Base-by-base conservation (phyloP, 1,139 yeast genomes). In the Spencermartinsiella ligniputridi region DNA sequence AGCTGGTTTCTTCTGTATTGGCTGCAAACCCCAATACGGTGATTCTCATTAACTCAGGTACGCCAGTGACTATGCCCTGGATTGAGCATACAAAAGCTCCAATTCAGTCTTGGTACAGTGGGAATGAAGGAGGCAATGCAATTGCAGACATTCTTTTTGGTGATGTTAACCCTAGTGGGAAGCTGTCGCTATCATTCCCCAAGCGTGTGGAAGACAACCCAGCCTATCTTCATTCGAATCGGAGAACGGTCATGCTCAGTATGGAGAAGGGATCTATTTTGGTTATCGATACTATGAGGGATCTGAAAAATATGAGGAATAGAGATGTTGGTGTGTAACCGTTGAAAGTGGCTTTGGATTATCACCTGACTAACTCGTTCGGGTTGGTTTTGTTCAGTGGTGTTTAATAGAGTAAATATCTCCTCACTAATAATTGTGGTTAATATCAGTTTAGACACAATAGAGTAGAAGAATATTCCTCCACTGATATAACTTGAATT, bases 31-130 rank as follows among this genome's bases (percentile, higher is more conserved):
- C 72, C 32, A 74, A 77, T 55, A 70, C 75, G 9, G 71, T 76
- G 19, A 66, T 79, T 37, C 81, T 79, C 20, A 73, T 76, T 60
- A 83, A 79, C 58, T 70, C 80, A 2, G 84, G 85, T 43, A 70
- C 82, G 11, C 83, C 85, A 1, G 82, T 79, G 25, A 68, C 74
- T 32, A 67, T 79, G 71, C 81, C 82, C 25, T 78, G 83, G 82
- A 57, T 68, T 13, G 61, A 69, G 32, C 58, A 72, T 17, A 75
- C 72, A 16, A 68, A 67, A 18, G 75, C 75, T 3, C 53, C 78
- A 32, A 62, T 78, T 5, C 83, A 79, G 45, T 78, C 71, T 17
- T 69, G 72, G 70, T 72, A 68, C 50, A 73, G 74, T 50, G 77
- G 77, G 46, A 67, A 63, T 49, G 77, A 73, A 52, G 54, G 69